These are phyloP conservation scores for Linum lewisii DNA, from an alignment of 345 rosid genomes.

Conservation along the genomic window DNA sequence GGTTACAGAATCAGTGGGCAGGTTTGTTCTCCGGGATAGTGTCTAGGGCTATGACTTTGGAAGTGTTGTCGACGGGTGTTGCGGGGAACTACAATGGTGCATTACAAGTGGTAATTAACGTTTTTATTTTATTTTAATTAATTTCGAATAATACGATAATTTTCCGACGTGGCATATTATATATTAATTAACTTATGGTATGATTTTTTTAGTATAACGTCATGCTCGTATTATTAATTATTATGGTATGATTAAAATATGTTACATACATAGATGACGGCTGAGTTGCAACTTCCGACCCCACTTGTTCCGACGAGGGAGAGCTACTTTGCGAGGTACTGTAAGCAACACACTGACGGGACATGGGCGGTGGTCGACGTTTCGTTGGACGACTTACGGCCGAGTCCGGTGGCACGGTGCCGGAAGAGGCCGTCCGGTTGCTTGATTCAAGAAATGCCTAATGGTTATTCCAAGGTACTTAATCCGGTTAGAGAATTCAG, in stretches of 20 bases:
- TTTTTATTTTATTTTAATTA: not conserved
- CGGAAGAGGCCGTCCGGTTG: constrained; percentile 89
- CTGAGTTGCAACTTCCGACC: constrained; percentile 68
- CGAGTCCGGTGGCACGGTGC: constrained; percentile 39
- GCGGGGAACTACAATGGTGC: constrained; percentile 68
- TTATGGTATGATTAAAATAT: not conserved
- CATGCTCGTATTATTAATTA: too few relatives aligned
- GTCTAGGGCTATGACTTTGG: constrained; percentile 55
- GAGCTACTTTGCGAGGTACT: constrained; percentile 60
- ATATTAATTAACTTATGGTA: too few relatives aligned
- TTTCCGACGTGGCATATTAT: not conserved
- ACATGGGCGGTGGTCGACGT: constrained; percentile 93
- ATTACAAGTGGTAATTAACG: constrained; percentile 60
- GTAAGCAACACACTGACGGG: constrained; percentile 64
- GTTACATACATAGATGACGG: constrained; percentile 45
- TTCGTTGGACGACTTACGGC: constrained; percentile 64
- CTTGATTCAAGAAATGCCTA: constrained; percentile 63
- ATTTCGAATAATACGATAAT: too few relatives aligned
- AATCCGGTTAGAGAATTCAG: not conserved
- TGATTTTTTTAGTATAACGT: too few relatives aligned
- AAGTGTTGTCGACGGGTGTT: constrained; percentile 49
- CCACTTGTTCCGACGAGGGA: constrained; percentile 80
- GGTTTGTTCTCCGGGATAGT: constrained; percentile 61
- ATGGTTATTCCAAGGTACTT: constrained; percentile 70
- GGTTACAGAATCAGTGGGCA: constrained; percentile 71